Evolutionary conservation across 805 yeast genomes (phyloP).

Genomic region (Candida gorgasii): DNA sequence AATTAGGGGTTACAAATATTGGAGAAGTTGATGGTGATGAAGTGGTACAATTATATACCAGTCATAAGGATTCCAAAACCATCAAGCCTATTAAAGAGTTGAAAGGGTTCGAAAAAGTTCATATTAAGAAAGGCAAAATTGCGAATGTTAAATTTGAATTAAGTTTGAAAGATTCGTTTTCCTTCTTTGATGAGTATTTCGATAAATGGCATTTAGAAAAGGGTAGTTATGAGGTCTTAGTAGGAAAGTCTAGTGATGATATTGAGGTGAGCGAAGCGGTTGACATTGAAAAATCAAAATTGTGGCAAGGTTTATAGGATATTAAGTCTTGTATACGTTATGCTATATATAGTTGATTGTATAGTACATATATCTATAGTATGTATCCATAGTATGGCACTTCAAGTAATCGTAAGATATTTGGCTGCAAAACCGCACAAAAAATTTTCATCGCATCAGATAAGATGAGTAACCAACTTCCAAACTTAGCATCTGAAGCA

Average conservation of each 20-base stretch:
- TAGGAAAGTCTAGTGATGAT: constrained; percentile 25
- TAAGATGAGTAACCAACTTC: constrained; percentile 27
- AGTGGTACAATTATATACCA: constrained; percentile 30
- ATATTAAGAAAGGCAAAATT: constrained; percentile 19
- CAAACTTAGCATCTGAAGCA: constrained; percentile 84
- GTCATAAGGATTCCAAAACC: constrained; percentile 19
- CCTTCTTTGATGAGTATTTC: constrained; percentile 31
- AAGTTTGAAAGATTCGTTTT: constrained; percentile 26
- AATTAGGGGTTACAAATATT: constrained; percentile 23
- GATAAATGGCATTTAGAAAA: constrained; percentile 27
- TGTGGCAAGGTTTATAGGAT: constrained; percentile 14
- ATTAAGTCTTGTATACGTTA: not conserved
- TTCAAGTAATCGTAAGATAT: too few species aligned
- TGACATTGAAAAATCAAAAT: constrained; percentile 9
- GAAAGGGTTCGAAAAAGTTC: constrained; percentile 30
- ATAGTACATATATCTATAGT: too few species aligned
- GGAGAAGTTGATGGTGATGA: constrained; percentile 28
- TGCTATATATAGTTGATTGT: too few species aligned
- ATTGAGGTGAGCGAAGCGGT: constrained; percentile 12
- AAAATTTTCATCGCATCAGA: constrained; percentile 1
- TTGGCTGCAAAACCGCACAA: constrained; percentile 5
- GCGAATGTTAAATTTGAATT: constrained; percentile 19
- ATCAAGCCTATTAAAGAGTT: constrained; percentile 30
- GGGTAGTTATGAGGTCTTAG: constrained; percentile 25
- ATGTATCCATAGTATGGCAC: too few species aligned